Evolutionary conservation across 192 early-diverging fungal species (phyloP).

Genomic region (Diversispora epigaea): DNA sequence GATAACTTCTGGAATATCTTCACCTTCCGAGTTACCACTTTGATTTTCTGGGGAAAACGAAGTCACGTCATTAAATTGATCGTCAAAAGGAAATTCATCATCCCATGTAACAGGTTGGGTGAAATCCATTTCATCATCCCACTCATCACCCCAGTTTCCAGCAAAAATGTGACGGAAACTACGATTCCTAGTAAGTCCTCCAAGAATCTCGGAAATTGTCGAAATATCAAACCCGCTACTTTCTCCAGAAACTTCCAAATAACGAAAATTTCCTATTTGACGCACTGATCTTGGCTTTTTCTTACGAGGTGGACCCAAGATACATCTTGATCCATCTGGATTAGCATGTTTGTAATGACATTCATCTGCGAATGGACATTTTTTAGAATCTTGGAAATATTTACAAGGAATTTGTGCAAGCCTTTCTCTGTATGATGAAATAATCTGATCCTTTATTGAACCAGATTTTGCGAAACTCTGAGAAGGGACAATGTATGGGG

Average conservation of each 20-base stretch:
- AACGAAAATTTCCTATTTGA: background rate
- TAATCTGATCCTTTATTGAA: background rate
- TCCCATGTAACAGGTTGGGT: background rate
- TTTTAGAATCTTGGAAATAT: constrained; percentile 6
- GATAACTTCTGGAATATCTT: background rate
- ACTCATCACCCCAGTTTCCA: background rate
- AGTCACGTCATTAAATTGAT: background rate
- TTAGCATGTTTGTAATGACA: constrained; percentile 23
- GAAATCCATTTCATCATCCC: background rate
- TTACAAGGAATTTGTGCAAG: constrained; percentile 24
- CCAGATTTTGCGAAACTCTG: background rate
- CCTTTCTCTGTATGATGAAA: constrained; percentile 6
- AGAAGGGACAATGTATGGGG: constrained; percentile 24
- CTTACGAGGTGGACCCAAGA: constrained; percentile 3
- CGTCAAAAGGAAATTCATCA: background rate
- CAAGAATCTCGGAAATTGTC: constrained; percentile 6
- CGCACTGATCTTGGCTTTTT: background rate
- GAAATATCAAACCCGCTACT: background rate
- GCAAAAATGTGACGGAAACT: constrained; percentile 9
- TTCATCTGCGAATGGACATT: constrained; percentile 18
- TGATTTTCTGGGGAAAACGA: background rate
- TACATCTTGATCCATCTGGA: constrained; percentile 21
- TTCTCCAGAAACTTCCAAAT: background rate
- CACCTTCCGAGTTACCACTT: background rate
- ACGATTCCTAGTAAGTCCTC: background rate